Percentiles rank a stretch among this genome's conserved stretches.
Conservation (phyloP, 371 early-diverging fungal species). For the Mortierella polycephala region DNA sequence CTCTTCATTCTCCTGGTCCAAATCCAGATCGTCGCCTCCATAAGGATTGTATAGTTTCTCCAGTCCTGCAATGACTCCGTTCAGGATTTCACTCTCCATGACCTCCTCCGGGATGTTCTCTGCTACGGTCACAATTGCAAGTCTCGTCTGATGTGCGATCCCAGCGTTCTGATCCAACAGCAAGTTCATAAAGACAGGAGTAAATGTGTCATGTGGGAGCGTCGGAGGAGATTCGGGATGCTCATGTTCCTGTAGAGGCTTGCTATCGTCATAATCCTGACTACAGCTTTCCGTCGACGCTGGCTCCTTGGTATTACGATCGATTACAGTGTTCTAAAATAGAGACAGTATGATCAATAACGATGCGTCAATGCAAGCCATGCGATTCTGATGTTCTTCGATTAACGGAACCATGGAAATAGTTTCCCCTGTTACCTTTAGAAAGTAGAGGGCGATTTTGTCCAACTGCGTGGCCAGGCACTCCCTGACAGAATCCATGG, state of each 20-base stretch:
- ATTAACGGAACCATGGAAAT: not conserved
- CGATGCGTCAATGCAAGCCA: no score
- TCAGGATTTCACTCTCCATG: conserved; percentile 63
- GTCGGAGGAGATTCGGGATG: conserved; percentile 12
- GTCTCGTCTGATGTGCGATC: conserved; percentile 60
- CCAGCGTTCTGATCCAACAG: conserved; percentile 65
- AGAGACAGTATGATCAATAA: conserved; percentile 4
- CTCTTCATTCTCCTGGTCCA: conserved; percentile 33
- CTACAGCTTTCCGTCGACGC: not conserved
- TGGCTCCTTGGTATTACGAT: conserved; percentile 15
- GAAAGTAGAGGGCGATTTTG: conserved; percentile 46
- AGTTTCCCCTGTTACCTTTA: conserved; percentile 15
- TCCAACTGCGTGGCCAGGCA: conserved; percentile 44
- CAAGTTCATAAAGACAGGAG: conserved; percentile 58
- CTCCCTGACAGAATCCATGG: conserved; percentile 40
- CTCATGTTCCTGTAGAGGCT: not conserved
- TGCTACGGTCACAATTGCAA: conserved; percentile 62
- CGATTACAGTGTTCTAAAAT: conserved; percentile 37
- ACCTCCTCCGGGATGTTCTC: conserved; percentile 58
- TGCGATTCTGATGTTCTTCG: no score
- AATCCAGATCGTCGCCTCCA: not conserved
- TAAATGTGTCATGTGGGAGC: conserved; percentile 51
- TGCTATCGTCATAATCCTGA: conserved; percentile 6
- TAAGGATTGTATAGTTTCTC: conserved; percentile 25
- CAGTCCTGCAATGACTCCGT: conserved; percentile 62